Evolutionary conservation across 225 moss, liverwort and hornwort genomes (phyloP).

Genomic region (Ulota crispa): DNA sequence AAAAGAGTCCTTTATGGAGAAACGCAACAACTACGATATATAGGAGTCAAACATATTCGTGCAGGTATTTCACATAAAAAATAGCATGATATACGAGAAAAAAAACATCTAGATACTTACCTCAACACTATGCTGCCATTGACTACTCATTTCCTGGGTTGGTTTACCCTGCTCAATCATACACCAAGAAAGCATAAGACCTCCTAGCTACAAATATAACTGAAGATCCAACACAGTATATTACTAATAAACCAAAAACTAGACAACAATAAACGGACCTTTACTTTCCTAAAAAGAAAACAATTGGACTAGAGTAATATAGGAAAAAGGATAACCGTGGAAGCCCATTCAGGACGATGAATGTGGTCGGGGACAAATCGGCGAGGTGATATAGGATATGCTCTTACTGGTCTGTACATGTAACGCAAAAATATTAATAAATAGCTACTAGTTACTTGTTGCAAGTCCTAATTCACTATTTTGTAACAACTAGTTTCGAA

Average conservation of each 20-base stretch:
- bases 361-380: constrained; percentile 81
- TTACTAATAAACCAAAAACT: not conserved
- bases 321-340: constrained; percentile 49
- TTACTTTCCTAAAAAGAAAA: not conserved
- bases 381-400: constrained; percentile 90
- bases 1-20: not conserved
- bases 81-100: not conserved
- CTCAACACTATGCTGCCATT: constrained; percentile 97
- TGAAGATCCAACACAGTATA: not conserved
- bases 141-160: constrained; percentile 62
- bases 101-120: constrained; percentile 34
- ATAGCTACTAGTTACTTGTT: not conserved
- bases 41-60: not conserved
- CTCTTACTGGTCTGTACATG: constrained; percentile 68
- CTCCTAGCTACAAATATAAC: not conserved
- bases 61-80: not conserved
- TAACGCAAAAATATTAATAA: constrained; percentile 17
- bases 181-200: constrained; percentile 32
- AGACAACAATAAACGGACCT: not conserved
- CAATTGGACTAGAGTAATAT: not conserved
- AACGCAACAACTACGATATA: constrained; percentile 7
- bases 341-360: constrained; percentile 91
- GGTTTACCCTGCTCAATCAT: constrained; percentile 65
- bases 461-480: not conserved
- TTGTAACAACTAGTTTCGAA: not conserved